Percentiles rank a stretch among this genome's conserved stretches.
These are phyloP conservation scores for Myotisia sp. DNA, from an alignment of 2,329 filamentous ascomycete species.

Conservation along the genomic window DNA sequence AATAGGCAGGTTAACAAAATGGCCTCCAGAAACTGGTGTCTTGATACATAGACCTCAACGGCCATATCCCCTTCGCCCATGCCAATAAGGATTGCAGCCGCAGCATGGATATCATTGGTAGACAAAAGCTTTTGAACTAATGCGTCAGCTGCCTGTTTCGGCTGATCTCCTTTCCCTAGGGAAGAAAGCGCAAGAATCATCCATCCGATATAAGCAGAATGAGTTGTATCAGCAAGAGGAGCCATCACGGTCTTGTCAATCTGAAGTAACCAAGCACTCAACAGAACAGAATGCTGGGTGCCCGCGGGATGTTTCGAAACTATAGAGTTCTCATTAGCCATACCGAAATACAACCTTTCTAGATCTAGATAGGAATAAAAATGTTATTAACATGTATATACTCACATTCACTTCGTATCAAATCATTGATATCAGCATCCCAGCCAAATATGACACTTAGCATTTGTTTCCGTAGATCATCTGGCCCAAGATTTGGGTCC, in stretches of 20 bases:
- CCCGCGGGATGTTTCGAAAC: conserved; percentile 57
- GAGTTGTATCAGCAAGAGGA: conserved; percentile 57
- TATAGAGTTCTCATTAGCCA: conserved; percentile 15
- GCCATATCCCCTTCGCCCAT: conserved; percentile 88
- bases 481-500: conserved; percentile 47
- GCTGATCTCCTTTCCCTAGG: conserved; percentile 62
- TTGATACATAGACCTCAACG: conserved; percentile 89
- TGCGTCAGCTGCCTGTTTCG: conserved; percentile 78
- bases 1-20: conserved; percentile 73
- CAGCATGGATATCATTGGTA: conserved; percentile 78
- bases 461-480: conserved; percentile 81
- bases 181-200: conserved; percentile 86
- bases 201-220: conserved; percentile 92
- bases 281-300: conserved; percentile 63
- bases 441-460: conserved; percentile 88
- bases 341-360: no score
- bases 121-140: conserved; percentile 85
- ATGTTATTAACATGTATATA: conserved; percentile 6
- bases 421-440: conserved; percentile 65
- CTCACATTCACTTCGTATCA: conserved; percentile 68
- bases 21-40: conserved; percentile 84
- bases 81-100: conserved; percentile 81
- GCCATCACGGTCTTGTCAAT: conserved; percentile 68
- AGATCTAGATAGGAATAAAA: background rate
- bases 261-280: conserved; percentile 87